These are phyloP conservation scores for Geranium brycei DNA, from an alignment of 345 rosid genomes.

Conservation along the genomic window DNA sequence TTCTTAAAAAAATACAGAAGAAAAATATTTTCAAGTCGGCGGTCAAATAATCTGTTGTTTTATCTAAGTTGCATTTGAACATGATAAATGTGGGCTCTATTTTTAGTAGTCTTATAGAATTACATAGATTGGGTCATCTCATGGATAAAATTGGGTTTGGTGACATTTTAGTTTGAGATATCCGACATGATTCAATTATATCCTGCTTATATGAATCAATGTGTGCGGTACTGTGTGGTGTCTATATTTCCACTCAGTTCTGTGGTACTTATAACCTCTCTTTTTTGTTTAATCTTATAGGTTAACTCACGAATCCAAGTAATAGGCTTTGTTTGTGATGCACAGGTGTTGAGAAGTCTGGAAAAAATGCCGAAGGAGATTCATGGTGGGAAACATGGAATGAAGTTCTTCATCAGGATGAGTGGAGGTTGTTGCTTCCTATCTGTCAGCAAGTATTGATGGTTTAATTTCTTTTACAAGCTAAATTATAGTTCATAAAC, in stretches of 20 bases:
- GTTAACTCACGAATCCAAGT: too few relatives aligned
- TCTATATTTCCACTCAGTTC: not conserved
- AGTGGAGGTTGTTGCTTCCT: constrained; percentile 65
- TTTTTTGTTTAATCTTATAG: too few relatives aligned
- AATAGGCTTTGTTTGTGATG: not conserved
- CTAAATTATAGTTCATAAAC: not conserved
- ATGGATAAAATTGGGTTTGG: too few relatives aligned
- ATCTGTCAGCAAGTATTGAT: not conserved
- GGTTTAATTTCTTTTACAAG: constrained; percentile 1
- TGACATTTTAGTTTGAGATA: too few relatives aligned
- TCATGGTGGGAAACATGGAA: constrained; percentile 99
- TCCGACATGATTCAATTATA: not conserved
- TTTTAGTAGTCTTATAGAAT: not conserved
- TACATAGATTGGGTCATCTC: not conserved
- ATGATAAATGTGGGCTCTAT: not conserved
- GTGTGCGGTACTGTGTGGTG: not conserved
- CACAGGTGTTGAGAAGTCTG: constrained; percentile 94
- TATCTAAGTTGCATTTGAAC: not conserved
- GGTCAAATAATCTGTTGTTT: too few relatives aligned
- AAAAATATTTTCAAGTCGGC: too few relatives aligned
- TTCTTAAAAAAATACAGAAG: too few relatives aligned
- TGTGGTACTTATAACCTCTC: not conserved
- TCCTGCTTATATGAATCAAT: not conserved
- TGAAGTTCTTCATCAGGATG: constrained; percentile 95
- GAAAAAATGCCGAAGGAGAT: constrained; percentile 88